Base-by-base conservation (phyloP, 805 yeast genomes). In the Myxozyma mucilagina region DNA sequence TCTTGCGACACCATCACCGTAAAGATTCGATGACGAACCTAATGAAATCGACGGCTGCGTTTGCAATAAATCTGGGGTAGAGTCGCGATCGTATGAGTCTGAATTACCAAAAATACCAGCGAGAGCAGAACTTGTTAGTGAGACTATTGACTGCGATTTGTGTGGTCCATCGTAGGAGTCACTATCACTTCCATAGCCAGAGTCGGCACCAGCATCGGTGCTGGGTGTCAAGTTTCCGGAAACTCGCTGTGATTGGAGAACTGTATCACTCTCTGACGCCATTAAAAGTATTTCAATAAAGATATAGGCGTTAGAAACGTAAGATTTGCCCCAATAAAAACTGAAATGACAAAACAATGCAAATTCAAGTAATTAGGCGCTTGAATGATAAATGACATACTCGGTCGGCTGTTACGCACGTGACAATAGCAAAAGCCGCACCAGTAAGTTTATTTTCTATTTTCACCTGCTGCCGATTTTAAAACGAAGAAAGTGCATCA, bases 91-190 rank as follows among this genome's bases (percentile, higher is more conserved):
- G 39, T 68, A 70, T 47, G 73, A 70, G 63, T 76, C 79, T 1
- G 74, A 72, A 11, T 78, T 73, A 7, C 79, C 79, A 63, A 76
- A 76, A 38, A 76, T 77, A 16, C 73, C 76, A 10, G 69, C 66
- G 16, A 76, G 67, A 9, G 78, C 71, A n/a, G 73, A 70, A 14
- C 71, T 56, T 36, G 71, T 67, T 38, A 71, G 69, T 47, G 67
- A 57, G 29, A 47, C 61, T 11, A 49, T 53, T 31, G 66, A 61
- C 53, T 53, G 65, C 36, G 65, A 61, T 36, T 61, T 61, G 39
- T 49, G 54, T 4, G 57, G 65, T 8, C 36, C 53, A 10, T 53
- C 56, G 24, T 7, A 10, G 39, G 47, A 8, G 29, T 52, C 57
- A 24, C 2, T 20, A 53, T 53, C 57, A 20, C 51, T 45, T 8